Conservation (phyloP, 202 grass and related monocot species). For the Sporobolus alterniflorus region DNA sequence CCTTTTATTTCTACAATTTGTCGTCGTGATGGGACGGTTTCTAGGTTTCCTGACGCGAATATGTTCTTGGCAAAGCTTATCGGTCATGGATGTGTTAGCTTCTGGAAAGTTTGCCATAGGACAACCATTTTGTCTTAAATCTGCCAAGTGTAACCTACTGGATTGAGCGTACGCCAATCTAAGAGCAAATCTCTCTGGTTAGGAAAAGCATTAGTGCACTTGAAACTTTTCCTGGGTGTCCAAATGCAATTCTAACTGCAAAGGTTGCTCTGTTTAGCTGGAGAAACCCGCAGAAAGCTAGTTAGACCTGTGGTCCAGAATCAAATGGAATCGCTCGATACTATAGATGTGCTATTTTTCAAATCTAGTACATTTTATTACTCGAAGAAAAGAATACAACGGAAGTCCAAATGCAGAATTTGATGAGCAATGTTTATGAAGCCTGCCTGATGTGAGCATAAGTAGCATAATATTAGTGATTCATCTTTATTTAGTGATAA, state of each 20-base stretch:
- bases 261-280: constrained; percentile 33
- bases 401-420: not conserved
- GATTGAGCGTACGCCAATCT: too few relatives aligned
- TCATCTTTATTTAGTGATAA: too few relatives aligned
- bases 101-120: too few relatives aligned
- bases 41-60: constrained; percentile 4
- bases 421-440: too few relatives aligned
- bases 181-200: too few relatives aligned
- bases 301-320: constrained; percentile 15
- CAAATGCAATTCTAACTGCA: constrained; percentile 54
- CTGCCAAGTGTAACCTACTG: too few relatives aligned
- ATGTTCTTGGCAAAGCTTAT: constrained; percentile 11
- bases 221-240: constrained; percentile 37
- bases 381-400: not conserved
- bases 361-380: not conserved
- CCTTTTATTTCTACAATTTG: not conserved
- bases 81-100: too few relatives aligned
- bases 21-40: not conserved
- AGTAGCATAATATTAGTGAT: too few relatives aligned
- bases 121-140: too few relatives aligned
- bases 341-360: not conserved
- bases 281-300: constrained; percentile 16
- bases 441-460: too few relatives aligned
- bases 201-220: constrained; percentile 5
- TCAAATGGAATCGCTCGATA: constrained; percentile 26